These are phyloP conservation scores for Podospora australis DNA, from an alignment of 495 filamentous ascomycete genomes.

Conservation along the genomic window DNA sequence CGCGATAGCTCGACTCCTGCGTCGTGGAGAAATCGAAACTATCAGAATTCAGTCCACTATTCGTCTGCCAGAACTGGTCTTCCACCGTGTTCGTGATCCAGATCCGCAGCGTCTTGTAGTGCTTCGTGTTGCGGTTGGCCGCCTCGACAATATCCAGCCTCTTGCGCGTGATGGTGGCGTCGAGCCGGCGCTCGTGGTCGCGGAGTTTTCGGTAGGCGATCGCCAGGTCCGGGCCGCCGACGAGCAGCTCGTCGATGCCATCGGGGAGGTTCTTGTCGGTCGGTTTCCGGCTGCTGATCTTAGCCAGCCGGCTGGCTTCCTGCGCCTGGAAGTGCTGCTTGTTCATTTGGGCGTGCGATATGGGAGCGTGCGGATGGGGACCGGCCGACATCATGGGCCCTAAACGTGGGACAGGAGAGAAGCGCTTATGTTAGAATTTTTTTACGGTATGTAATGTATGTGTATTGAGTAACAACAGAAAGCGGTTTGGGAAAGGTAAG, in stretches of 20 bases:
- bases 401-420: constrained; percentile 7
- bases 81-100: constrained; percentile 96
- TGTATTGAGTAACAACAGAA: background rate
- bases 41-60: constrained; percentile 55
- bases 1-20: constrained; percentile 67
- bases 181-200: constrained; percentile 81
- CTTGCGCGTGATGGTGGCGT: constrained; percentile 94
- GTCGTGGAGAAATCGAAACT: constrained; percentile 68
- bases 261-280: constrained; percentile 94
- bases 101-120: constrained; percentile 78
- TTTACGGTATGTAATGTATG: background rate
- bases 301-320: constrained; percentile 57
- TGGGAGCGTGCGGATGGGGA: constrained; percentile 40
- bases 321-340: constrained; percentile 50
- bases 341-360: constrained; percentile 50
- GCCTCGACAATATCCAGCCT: constrained; percentile 83
- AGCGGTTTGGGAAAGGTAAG: background rate
- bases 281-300: constrained; percentile 75
- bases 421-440: constrained; percentile 7
- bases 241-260: constrained; percentile 66
- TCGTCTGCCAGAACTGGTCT: constrained; percentile 87
- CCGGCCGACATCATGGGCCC: constrained; percentile 25
- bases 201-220: constrained; percentile 73
- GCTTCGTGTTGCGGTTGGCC: constrained; percentile 70
- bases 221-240: constrained; percentile 67